These are phyloP conservation scores for Vigna radiata DNA, from an alignment of 306 rosid species.

Conservation along the genomic window DNA sequence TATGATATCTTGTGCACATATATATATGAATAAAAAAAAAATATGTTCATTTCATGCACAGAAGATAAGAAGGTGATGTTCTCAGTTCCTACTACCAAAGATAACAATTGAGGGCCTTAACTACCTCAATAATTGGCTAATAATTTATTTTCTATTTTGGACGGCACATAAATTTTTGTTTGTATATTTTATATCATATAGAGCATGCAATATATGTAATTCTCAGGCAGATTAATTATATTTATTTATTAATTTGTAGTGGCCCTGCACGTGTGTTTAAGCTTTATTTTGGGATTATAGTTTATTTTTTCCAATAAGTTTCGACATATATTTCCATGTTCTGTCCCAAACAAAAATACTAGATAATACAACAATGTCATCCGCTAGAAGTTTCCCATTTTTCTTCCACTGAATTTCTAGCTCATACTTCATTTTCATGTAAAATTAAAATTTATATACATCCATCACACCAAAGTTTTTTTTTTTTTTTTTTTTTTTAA, in stretches of 20 bases:
- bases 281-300: constrained; percentile 8
- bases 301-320: background rate
- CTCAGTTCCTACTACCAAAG: constrained; percentile 22
- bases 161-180: background rate
- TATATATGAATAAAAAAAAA: constrained; percentile 23
- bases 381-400: constrained; percentile 16
- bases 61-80: constrained; percentile 40
- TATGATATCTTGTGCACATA: constrained; percentile 44
- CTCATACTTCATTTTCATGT: background rate
- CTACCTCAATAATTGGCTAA: constrained; percentile 41
- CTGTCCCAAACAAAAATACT: constrained; percentile 8
- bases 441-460: constrained; percentile 36
- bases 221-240: constrained; percentile 19
- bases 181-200: background rate
- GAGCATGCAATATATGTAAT: constrained; percentile 11
- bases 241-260: constrained; percentile 31
- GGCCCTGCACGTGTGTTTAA: background rate
- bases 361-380: constrained; percentile 32
- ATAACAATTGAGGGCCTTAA: constrained; percentile 32
- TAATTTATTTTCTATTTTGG: constrained; percentile 22
- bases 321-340: constrained; percentile 18
- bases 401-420: background rate
- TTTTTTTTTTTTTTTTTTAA: too few relatives aligned
- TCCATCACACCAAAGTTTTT: background rate
- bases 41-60: constrained; percentile 32